A percentile compares a stretch with the other conserved stretches of the same genome.
Evolutionary conservation across 2,329 filamentous ascomycete species (phyloP).

Genomic region (Neofusicoccum parvum): DNA sequence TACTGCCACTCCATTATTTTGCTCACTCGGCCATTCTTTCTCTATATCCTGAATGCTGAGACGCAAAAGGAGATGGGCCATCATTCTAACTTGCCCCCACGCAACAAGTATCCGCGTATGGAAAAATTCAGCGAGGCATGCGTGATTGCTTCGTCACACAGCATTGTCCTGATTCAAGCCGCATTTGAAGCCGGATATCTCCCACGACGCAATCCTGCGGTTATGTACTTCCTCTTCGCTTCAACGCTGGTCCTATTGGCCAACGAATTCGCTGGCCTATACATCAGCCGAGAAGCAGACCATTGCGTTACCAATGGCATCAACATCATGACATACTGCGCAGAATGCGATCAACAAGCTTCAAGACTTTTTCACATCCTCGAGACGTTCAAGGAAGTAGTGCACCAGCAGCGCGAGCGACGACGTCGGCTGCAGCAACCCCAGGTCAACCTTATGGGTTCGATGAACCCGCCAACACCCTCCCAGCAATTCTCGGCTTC

Average conservation of each 20-base stretch:
- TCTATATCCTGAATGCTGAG: constrained; percentile 56
- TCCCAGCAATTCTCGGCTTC: constrained; percentile 3
- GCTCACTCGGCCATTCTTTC: constrained; percentile 65
- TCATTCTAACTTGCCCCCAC: constrained; percentile 28
- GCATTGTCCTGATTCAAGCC: constrained; percentile 42
- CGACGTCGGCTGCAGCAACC: constrained; percentile 31
- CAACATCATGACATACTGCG: constrained; percentile 45
- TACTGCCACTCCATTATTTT: constrained; percentile 66
- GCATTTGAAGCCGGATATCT: constrained; percentile 45
- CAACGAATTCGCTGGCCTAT: constrained; percentile 43
- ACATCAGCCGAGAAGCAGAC: constrained; percentile 36
- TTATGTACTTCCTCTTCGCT: constrained; percentile 47
- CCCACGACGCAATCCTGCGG: constrained; percentile 41
- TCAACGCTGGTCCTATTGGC: constrained; percentile 43
- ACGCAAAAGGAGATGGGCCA: constrained; percentile 39
- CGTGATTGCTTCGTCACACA: constrained; percentile 45
- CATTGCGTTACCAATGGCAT: constrained; percentile 41
- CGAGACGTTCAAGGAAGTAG: constrained; percentile 41
- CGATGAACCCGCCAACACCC: constrained; percentile 23
- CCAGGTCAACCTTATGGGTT: neutral
- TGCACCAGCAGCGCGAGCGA: constrained; percentile 32
- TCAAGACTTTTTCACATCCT: constrained; percentile 42
- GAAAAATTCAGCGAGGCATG: constrained; percentile 51
- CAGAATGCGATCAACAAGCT: constrained; percentile 44
- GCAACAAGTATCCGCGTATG: constrained; percentile 40